Conservation (phyloP, 1,139 yeast genomes). For the Groenewaldozyma auringiensis region DNA sequence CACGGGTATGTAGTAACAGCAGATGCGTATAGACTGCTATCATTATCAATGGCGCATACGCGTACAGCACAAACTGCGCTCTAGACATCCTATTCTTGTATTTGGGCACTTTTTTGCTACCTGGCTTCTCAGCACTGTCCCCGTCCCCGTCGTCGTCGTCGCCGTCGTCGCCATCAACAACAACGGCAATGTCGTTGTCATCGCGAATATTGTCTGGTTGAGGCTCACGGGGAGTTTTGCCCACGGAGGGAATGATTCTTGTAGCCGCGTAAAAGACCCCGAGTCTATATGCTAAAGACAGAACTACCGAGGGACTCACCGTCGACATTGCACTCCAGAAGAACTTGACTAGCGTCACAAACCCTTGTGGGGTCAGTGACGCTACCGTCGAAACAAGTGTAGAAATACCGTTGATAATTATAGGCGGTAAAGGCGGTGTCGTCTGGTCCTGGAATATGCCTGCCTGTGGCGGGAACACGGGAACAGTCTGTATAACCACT, state of each 20-base stretch:
- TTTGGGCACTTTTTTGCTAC: slow-evolving; percentile 21
- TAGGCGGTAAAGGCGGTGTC: slow-evolving; percentile 32
- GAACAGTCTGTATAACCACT: neutral
- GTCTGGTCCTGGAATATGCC: slow-evolving; percentile 3
- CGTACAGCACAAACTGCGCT: slow-evolving; percentile 52
- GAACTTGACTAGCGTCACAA: slow-evolving; percentile 61
- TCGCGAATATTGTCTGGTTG: neutral
- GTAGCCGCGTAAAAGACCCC: slow-evolving; percentile 90
- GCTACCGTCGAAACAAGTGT: slow-evolving; percentile 38
- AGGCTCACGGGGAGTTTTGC: slow-evolving; percentile 7
- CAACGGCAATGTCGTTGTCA: no score
- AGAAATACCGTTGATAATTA: slow-evolving; percentile 32
- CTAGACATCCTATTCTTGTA: slow-evolving; percentile 18
- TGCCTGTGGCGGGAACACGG: slow-evolving; percentile 1
- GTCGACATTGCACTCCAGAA: slow-evolving; percentile 61
- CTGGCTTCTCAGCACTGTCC: slow-evolving; percentile 1
- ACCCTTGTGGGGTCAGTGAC: slow-evolving; percentile 39
- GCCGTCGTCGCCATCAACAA: slow-evolving; percentile 2
- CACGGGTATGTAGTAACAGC: slow-evolving; percentile 82
- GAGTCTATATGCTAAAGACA: slow-evolving; percentile 77
- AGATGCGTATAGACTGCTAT: slow-evolving; percentile 93
- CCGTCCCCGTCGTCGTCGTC: slow-evolving; percentile 1
- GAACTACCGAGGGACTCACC: slow-evolving; percentile 70
- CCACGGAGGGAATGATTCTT: slow-evolving; percentile 62
- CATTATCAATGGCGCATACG: slow-evolving; percentile 87